These are phyloP conservation scores for Aspergillus fumigatus DNA, from an alignment of 2,329 filamentous ascomycete genomes.

Conservation along the genomic window DNA sequence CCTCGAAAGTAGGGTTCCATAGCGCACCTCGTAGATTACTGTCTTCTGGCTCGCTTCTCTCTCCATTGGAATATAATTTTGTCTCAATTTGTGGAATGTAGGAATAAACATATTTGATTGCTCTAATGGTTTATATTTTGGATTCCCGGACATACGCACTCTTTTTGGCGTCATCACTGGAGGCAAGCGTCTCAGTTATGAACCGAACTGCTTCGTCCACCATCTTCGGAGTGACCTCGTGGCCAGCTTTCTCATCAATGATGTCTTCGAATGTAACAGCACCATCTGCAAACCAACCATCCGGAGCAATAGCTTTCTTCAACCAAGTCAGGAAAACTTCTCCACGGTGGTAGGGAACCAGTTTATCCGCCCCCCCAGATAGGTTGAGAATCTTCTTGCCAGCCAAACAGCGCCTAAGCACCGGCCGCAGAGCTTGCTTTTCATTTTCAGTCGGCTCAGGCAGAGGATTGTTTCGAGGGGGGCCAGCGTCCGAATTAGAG, in stretches of 20 bases:
- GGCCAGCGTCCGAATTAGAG: conserved; percentile 14
- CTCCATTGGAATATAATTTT: neutral
- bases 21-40: neutral
- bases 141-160: conserved; percentile 30
- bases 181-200: conserved; percentile 42
- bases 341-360: conserved; percentile 56
- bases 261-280: conserved; percentile 53
- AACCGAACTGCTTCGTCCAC: conserved; percentile 52
- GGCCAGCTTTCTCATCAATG: conserved; percentile 53
- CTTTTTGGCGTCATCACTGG: conserved; percentile 15
- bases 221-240: conserved; percentile 57
- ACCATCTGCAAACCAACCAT: conserved; percentile 48
- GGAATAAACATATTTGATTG: neutral
- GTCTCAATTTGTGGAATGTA: neutral
- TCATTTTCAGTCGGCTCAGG: conserved; percentile 40
- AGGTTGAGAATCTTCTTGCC: conserved; percentile 54
- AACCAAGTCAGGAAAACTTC: conserved; percentile 55
- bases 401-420: conserved; percentile 38
- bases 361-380: conserved; percentile 53
- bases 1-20: neutral
- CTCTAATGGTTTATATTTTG: conserved; percentile 24
- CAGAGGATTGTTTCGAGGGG: conserved; percentile 28
- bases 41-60: neutral
- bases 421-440: conserved; percentile 38
- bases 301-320: conserved; percentile 41